Conservation (phyloP, 768 basidiomycete species). For the Dacryopinax primogenitus region DNA sequence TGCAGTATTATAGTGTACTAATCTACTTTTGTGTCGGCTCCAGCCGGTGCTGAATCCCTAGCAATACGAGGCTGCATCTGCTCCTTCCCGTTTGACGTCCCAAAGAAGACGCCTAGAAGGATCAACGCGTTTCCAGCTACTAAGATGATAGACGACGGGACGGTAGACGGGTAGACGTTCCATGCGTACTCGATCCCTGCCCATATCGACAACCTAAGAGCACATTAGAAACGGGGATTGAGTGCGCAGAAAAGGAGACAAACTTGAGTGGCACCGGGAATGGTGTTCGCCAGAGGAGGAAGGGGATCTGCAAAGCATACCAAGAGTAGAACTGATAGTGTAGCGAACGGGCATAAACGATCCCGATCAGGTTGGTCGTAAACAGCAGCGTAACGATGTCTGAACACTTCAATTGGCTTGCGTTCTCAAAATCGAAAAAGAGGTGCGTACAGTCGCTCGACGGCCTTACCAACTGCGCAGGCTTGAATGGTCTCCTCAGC, state of each 20-base stretch:
- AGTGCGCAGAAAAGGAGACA: slow-evolving; percentile 21
- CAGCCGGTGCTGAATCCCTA: background rate
- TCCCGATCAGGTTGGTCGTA: slow-evolving; percentile 84
- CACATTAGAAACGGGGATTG: slow-evolving; percentile 9
- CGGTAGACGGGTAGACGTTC: slow-evolving; percentile 77
- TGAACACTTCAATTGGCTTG: slow-evolving; percentile 27
- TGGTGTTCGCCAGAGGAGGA: slow-evolving; percentile 61
- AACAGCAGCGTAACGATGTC: slow-evolving; percentile 71
- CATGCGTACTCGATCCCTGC: slow-evolving; percentile 66
- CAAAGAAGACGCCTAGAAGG: slow-evolving; percentile 44
- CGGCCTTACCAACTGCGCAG: slow-evolving; percentile 37
- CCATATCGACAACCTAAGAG: slow-evolving; percentile 45
- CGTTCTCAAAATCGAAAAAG: background rate
- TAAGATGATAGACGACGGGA: slow-evolving; percentile 46
- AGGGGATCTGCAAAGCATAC: slow-evolving; percentile 86
- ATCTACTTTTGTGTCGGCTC: background rate
- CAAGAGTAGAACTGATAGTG: slow-evolving; percentile 99
- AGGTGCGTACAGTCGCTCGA: slow-evolving; percentile 50
- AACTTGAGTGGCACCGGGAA: slow-evolving; percentile 54
- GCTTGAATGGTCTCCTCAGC: slow-evolving; percentile 36
- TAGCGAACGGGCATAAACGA: slow-evolving; percentile 81
- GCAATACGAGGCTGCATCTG: background rate
- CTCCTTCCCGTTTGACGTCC: slow-evolving; percentile 25
- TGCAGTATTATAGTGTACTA: background rate
- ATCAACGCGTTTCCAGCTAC: slow-evolving; percentile 40